Conservation (phyloP, 1,284 basidiomycete species). For the Pulveroboletus sp. region DNA sequence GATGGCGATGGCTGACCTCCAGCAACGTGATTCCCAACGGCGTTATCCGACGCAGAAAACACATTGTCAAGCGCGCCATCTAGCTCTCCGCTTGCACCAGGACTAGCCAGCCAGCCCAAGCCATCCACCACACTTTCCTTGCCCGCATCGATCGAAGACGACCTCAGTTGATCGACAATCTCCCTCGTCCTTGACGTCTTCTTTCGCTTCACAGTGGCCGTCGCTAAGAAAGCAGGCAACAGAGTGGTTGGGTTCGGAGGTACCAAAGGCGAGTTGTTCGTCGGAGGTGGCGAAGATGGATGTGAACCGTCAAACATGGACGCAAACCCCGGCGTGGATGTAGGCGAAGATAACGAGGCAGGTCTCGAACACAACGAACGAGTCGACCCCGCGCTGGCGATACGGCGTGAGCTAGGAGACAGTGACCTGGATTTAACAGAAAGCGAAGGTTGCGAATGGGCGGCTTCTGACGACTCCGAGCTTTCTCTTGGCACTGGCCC, state of each 20-base stretch:
- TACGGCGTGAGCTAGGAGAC: slow-evolving; percentile 17
- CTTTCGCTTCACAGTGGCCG: slow-evolving; percentile 21
- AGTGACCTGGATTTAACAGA: slow-evolving; percentile 13
- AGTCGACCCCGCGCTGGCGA: background rate
- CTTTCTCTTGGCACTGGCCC: background rate
- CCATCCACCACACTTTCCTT: slow-evolving; percentile 10
- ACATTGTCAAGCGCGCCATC: slow-evolving; percentile 5
- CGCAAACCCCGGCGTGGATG: slow-evolving; percentile 3
- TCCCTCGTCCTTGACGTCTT: slow-evolving; percentile 28
- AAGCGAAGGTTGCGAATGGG: background rate
- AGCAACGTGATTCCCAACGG: background rate
- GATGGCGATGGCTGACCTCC: slow-evolving; percentile 3
- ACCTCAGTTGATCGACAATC: slow-evolving; percentile 29
- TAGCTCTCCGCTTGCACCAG: slow-evolving; percentile 3
- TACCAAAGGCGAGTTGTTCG: background rate
- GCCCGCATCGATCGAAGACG: slow-evolving; percentile 22
- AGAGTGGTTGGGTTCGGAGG: slow-evolving; percentile 12
- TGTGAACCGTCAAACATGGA: slow-evolving; percentile 12
- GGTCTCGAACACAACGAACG: slow-evolving; percentile 9
- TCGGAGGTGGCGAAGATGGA: slow-evolving; percentile 12
- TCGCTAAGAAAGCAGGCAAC: slow-evolving; percentile 25
- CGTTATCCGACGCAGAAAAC: slow-evolving; percentile 7
- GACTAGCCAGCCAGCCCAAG: slow-evolving; percentile 17
- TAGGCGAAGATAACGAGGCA: slow-evolving; percentile 10
- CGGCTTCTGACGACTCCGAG: background rate